Base-by-base conservation (phyloP, 2,329 filamentous ascomycete genomes). In the Cordyceps cateniannulata region DNA sequence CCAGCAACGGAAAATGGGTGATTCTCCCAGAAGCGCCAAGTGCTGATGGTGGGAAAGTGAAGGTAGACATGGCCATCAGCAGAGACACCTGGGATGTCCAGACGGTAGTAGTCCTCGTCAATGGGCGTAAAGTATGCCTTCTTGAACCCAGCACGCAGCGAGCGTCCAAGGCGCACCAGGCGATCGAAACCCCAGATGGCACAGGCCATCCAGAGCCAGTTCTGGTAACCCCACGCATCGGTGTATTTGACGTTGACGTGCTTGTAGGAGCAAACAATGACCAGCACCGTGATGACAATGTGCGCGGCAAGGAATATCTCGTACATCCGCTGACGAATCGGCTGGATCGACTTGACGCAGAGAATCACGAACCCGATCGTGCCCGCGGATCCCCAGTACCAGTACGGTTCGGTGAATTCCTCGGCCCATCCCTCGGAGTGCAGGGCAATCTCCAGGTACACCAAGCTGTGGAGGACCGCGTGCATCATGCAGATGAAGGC, bases 281-380 rank as follows among this genome's bases (percentile, higher is more conserved):
- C 66, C 1, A 81, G 59, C 4, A 77, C 66, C 0, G 77, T 69
- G 0, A 81, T 52, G 3, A 72, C 54, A 25, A 81, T 73, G 49
- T 82, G 79, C 9, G 67, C 63, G 6, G 74, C 63, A 0, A 82
- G 69, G 63, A 82, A 82, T 0, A 77, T 32, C 65, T 80, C 77
- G 64, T 78, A 80, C 4, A 66, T 65, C 40, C 63, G 66, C 38
- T 68, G 69, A 12, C 78, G 72, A 20, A 80, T 49, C 1, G 70
- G 70, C 14, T 78, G 65, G 0, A 72, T 64, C 0, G 73, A 75
- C 24, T 70, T 65, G 12, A 71, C 63, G 0, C 75, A 56, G 1
- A 78, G 61, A 1, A 73, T 61, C 1, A 66, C 65, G 40, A 69
- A 67, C 1, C 66, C 59, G 0, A 78, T 58, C 0, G 76, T 79